phyloP scores from a whole-genome alignment of 78 protist species.

The Dictyostelium discoideum region dicty_2.7 NC_007088.5:2925501-2926000 shows the following conservation, averaged over 20 bases:
- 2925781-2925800: not conserved
- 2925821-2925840: not conserved
- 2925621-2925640: conserved; percentile 16
- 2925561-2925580: conserved; percentile 75
- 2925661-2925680: conserved; percentile 22
- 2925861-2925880: conserved; percentile 55
- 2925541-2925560: conserved; percentile 81
- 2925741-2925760: not conserved
- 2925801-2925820: not conserved
- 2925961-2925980: not conserved
- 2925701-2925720: conserved; percentile 8
- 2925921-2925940: conserved; percentile 26
- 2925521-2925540: conserved; percentile 53
- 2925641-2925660: conserved; percentile 76
- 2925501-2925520: conserved; percentile 61
- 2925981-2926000: not conserved
- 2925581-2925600: conserved; percentile 83
- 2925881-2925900: conserved; percentile 53
- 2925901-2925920: conserved; percentile 3
- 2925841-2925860: not conserved
- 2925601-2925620: conserved; percentile 30
- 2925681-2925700: conserved; percentile 14
- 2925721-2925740: not conserved
- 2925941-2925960: not conserved
- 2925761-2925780: not conserved